Evolutionary conservation across 805 yeast species (phyloP).

Genomic region (Yarrowia sp.): DNA sequence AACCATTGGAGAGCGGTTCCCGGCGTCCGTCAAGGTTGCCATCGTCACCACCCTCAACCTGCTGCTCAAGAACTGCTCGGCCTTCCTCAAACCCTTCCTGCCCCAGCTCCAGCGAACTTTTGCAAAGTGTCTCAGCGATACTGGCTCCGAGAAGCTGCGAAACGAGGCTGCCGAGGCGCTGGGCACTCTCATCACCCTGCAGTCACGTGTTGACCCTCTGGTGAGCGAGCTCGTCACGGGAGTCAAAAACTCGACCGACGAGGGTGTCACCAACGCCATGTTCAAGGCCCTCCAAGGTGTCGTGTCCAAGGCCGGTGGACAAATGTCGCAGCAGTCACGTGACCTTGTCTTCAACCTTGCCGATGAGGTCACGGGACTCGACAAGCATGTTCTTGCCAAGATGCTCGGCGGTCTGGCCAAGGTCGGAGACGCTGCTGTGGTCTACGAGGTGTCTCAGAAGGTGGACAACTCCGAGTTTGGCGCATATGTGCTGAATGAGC

Average conservation of each 20-base stretch:
- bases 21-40: constrained; percentile 92
- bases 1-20: constrained; percentile 94
- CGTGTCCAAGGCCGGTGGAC: constrained; percentile 76
- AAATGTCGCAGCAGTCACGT: constrained; percentile 77
- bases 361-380: constrained; percentile 64
- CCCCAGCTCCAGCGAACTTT: constrained; percentile 98
- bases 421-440: constrained; percentile 56
- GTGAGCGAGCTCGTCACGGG: constrained; percentile 81
- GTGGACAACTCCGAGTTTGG: constrained; percentile 30
- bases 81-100: constrained; percentile 89
- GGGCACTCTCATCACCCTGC: constrained; percentile 85
- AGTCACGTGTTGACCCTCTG: constrained; percentile 92
- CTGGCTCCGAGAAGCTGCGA: constrained; percentile 72
- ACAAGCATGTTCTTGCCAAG: constrained; percentile 67
- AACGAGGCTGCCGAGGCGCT: constrained; percentile 87
- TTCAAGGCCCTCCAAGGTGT: constrained; percentile 84
- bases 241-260: constrained; percentile 67
- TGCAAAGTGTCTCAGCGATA: constrained; percentile 86
- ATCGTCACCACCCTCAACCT: constrained; percentile 83
- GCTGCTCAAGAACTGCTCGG: constrained; percentile 82
- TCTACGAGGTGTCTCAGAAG: constrained; percentile 40
- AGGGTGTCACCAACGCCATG: constrained; percentile 84
- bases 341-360: constrained; percentile 71
- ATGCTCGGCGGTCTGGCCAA: constrained; percentile 78
- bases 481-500: constrained; percentile 46